Evolutionary conservation across 805 yeast species (phyloP), one percentile per base, ranked within the genome.

Genomic region (Candida silvicultrix): DNA sequence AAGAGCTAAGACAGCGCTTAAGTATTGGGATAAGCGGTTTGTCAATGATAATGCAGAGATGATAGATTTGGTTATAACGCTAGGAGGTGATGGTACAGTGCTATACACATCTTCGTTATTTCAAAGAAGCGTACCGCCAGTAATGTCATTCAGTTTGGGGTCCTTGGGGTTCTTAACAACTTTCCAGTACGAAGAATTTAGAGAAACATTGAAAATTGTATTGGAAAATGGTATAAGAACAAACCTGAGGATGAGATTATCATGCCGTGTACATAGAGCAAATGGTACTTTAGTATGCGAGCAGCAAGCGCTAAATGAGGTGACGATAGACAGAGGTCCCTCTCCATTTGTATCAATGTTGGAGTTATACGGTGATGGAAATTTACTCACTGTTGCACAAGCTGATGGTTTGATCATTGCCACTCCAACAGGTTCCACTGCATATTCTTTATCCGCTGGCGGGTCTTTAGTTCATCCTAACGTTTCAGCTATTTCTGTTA

Each of bases 41-140:
- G 75, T 87, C 12, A 57, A 62, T 14, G 55, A 65, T 47, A 42
- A 60, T 41, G 60, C 61, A n/a, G 72, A 75, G 32, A 57, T 70
- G 40, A 78, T 81, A 52, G 98, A 92, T 62, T 69, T 90, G 49
- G 83, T 89, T 2, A 78, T 92, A 39, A 88, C 98, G 0, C 70
- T 94, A 9, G 99, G 99, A 21, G 99, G 99, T 16, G 99, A 94
- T 60, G 98, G 99, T 9, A 94, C 99, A 0, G 96, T 92, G 41
- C 69, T 92, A 10, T 85, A 85, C 57, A 92, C 92, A 0, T 89
- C 96, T 2, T 83, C 94, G 46, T 69, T 89, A 37, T 94, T 94
- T 65, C 95, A 86, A 66, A 70, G 76, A 47, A 75, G 77, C 42
- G 97, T 90, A 2, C 99, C 99, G 1, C 99, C 99, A 0, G 87